A percentile compares a stretch with the other conserved stretches of the same genome.
Conservation (phyloP, 2,329 filamentous ascomycete genomes). For the Fusarium stilboides region DNA sequence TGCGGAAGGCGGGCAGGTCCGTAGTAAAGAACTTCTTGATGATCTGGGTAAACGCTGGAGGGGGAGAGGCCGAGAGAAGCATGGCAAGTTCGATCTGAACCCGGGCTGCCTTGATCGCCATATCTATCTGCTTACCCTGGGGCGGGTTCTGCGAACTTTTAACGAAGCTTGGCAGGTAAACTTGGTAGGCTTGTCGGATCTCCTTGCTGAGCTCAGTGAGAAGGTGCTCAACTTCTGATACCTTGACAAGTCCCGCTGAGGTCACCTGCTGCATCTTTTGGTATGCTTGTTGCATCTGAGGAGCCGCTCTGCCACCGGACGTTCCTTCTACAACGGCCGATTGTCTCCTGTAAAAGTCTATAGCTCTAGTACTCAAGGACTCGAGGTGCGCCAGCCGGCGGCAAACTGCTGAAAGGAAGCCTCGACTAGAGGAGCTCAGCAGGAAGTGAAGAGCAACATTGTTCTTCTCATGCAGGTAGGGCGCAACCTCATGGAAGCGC, state of each 20-base stretch:
- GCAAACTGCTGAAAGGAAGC: conserved; percentile 78
- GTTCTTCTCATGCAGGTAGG: conserved; percentile 68
- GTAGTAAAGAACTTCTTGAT: conserved; percentile 76
- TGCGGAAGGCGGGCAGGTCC: conserved; percentile 71
- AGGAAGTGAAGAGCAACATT: conserved; percentile 75
- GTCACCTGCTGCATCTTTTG: conserved; percentile 68
- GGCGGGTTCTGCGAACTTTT: conserved; percentile 64
- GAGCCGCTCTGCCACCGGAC: conserved; percentile 57
- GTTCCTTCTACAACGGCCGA: conserved; percentile 59
- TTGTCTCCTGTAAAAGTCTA: conserved; percentile 66
- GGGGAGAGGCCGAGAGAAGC: conserved; percentile 65
- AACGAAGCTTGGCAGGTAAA: conserved; percentile 61
- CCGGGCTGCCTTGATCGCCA: conserved; percentile 63
- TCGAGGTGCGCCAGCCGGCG: conserved; percentile 74
- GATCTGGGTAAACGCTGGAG: conserved; percentile 66
- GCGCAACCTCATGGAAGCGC: conserved; percentile 65
- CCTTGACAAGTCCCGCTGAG: conserved; percentile 68
- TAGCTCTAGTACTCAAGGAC: conserved; percentile 63
- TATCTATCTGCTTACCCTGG: conserved; percentile 61
- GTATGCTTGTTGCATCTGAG: conserved; percentile 71
- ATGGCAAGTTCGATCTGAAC: conserved; percentile 66
- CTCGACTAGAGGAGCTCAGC: conserved; percentile 81
- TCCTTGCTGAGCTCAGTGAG: conserved; percentile 65
- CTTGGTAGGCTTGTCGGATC: conserved; percentile 66
- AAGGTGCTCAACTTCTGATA: conserved; percentile 74